phyloP scores from a whole-genome alignment of 2,329 filamentous ascomycete species.

The Fusarium subglutinans region DNA sequence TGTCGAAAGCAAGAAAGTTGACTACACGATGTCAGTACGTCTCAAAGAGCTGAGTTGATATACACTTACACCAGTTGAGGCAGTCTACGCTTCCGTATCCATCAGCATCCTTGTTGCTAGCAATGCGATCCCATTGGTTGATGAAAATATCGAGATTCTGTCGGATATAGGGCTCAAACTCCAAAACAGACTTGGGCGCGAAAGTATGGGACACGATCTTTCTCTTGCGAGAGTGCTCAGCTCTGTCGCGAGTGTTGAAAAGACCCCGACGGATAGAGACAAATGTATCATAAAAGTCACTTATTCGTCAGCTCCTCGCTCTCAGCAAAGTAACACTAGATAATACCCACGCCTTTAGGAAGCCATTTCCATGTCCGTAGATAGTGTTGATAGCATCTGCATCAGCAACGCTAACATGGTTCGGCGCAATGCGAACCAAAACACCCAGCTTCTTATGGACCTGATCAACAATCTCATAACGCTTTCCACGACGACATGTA shows the following conservation, averaged over 20 bases:
- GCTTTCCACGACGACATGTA: slow-evolving; percentile 70
- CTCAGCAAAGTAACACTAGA: rapidly evolving
- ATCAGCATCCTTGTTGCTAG: slow-evolving; percentile 63
- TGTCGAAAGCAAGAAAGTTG: slow-evolving; percentile 63
- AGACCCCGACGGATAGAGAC: slow-evolving; percentile 86
- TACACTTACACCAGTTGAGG: slow-evolving; percentile 70
- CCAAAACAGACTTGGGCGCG: slow-evolving; percentile 78
- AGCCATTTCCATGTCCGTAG: slow-evolving; percentile 83
- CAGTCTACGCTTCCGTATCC: slow-evolving; percentile 72
- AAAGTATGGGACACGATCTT: slow-evolving; percentile 94
- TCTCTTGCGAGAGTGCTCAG: slow-evolving; percentile 86
- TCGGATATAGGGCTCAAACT: slow-evolving; percentile 92
- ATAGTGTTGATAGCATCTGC: slow-evolving; percentile 77
- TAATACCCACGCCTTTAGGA: slow-evolving; percentile 69
- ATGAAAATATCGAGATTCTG: slow-evolving; percentile 81
- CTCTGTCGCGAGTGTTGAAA: slow-evolving; percentile 87
- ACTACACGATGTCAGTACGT: slow-evolving; percentile 24
- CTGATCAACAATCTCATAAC: slow-evolving; percentile 71
- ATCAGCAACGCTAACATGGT: slow-evolving; percentile 85
- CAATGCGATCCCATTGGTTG: slow-evolving; percentile 74
- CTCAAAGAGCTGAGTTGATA: rapidly evolving
- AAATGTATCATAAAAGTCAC: slow-evolving; percentile 90
- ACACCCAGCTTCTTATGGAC: slow-evolving; percentile 79
- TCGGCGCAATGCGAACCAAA: slow-evolving; percentile 82
- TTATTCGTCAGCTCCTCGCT: slow-evolving; percentile 43